These are phyloP conservation scores for Tolypocladium tundrense DNA, from an alignment of 2,329 filamentous ascomycete species.

Conservation along the genomic window DNA sequence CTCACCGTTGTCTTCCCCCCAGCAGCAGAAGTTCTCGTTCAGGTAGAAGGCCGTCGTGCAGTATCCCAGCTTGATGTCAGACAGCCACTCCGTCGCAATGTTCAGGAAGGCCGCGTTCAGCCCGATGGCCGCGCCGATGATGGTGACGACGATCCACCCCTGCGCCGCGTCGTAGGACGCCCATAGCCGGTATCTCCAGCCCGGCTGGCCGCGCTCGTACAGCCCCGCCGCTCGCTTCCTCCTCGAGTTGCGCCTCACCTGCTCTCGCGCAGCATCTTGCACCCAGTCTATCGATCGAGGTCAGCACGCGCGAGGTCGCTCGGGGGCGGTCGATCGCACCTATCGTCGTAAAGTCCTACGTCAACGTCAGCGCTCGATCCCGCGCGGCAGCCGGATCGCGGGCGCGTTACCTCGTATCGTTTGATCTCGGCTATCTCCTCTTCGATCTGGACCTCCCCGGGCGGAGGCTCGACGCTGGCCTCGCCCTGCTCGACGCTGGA, in stretches of 20 bases:
- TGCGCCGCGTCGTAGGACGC: conserved; percentile 94
- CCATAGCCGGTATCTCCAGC: conserved; percentile 72
- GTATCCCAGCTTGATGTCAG: conserved; percentile 91
- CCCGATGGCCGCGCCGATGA: conserved; percentile 88
- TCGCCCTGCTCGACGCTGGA: conserved; percentile 56
- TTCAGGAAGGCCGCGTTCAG: conserved; percentile 88
- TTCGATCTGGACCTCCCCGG: conserved; percentile 62
- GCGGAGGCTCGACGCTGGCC: conserved; percentile 34
- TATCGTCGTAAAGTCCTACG: conserved; percentile 85
- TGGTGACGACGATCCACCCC: conserved; percentile 92
- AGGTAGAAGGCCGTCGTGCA: conserved; percentile 94
- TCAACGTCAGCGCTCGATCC: conserved; percentile 4
- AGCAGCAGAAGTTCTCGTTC: conserved; percentile 96
- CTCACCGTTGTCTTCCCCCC: conserved; percentile 78
- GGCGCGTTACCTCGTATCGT: conserved; percentile 63
- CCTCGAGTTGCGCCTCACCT: conserved; percentile 67
- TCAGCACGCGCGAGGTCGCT: conserved; percentile 18
- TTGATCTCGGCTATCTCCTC: conserved; percentile 98
- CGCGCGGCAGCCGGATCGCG: not conserved
- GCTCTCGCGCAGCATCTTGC: conserved; percentile 88
- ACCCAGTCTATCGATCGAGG: conserved; percentile 64
- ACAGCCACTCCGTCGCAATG: conserved; percentile 93
- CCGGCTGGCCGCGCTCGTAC: conserved; percentile 57
- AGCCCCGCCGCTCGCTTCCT: conserved; percentile 63
- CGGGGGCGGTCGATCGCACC: conserved; percentile 32